Conservation (phyloP, 2,329 filamentous ascomycete species). For the Rosellinia necatrix region DNA sequence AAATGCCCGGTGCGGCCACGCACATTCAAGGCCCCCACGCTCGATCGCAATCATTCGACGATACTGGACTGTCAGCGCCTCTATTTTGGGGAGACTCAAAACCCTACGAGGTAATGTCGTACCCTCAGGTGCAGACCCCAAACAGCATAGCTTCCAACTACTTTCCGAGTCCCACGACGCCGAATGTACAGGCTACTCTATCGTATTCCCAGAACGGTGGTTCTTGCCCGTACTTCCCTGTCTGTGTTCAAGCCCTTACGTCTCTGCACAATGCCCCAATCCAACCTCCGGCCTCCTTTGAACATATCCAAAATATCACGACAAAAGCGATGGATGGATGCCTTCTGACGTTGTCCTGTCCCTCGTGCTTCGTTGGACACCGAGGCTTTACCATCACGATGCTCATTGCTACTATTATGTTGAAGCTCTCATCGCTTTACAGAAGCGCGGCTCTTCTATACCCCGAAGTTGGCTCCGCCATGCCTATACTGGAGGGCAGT, state of each 20-base stretch:
- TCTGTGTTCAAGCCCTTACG: slow-evolving; percentile 52
- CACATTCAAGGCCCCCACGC: slow-evolving; percentile 37
- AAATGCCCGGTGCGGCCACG: slow-evolving; percentile 39
- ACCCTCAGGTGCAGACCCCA: slow-evolving; percentile 44
- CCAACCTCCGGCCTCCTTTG: slow-evolving; percentile 47
- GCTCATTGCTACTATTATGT: slow-evolving; percentile 55
- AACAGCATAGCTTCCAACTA: slow-evolving; percentile 44
- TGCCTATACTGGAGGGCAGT: slow-evolving; percentile 27
- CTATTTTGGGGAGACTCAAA: slow-evolving; percentile 39
- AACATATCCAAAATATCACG: slow-evolving; percentile 51
- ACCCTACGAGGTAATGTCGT: slow-evolving; percentile 41
- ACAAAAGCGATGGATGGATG: slow-evolving; percentile 55
- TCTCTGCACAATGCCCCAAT: slow-evolving; percentile 52
- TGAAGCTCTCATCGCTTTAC: slow-evolving; percentile 54
- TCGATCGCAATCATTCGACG: slow-evolving; percentile 46
- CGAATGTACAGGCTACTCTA: slow-evolving; percentile 40
- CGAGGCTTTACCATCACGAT: slow-evolving; percentile 52
- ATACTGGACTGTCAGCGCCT: slow-evolving; percentile 37
- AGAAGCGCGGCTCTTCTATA: slow-evolving; percentile 47
- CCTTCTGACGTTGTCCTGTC: slow-evolving; percentile 51
- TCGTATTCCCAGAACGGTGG: slow-evolving; percentile 38
- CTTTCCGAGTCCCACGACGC: slow-evolving; percentile 48
- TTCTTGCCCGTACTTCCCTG: slow-evolving; percentile 52
- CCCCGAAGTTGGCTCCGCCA: slow-evolving; percentile 42
- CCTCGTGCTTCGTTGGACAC: slow-evolving; percentile 49